Evolutionary conservation across 116 monocot genomes (phyloP), one percentile per base, ranked within the genome.

Genomic region (Cymodocea nodosa): DNA sequence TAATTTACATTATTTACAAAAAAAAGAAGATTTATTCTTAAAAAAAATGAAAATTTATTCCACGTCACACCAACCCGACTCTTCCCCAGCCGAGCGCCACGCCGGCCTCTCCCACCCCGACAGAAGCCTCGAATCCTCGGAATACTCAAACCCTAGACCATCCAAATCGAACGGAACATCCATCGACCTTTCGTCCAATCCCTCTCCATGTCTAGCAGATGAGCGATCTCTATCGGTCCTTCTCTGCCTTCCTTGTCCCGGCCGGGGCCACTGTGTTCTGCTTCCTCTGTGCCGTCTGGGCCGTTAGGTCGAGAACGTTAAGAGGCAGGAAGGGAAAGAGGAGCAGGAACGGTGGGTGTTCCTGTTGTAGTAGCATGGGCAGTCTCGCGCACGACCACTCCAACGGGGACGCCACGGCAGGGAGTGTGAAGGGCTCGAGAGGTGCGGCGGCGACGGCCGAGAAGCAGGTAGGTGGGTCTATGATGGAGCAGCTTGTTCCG

Each of bases 401-500:
- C 66, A 66, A 40, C 56, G 50, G 49, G 7, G 30, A 22, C 51
- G 67, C 44, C 5, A 11, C 18, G 23, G 44, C 39, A 19, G 60
- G 36, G 23, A 39, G 50, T 22, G 57, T 22, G 3, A 57, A 23
- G 20, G 23, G 24, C 23, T 22, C 24, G 20, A 57, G 24, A 22
- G 57, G 57, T 2, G 23, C 23, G 1, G 23, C 20, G 24, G 15
- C 20, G 56, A 36, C 61, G 39, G 17, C 36, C 4, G 68, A 68
- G 54, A 68, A 35, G 19, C 20, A 39, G 52, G 60, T 52, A 20
- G 90, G 87, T 0, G 84, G 56, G 23, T 90, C 93, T 51, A 89
- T 94, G 86, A 89, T 94, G 93, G 93, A 94, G 86, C 86, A 89
- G 77, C 74, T 94, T 48, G 93, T 94, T 74, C 93, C 93, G 68